Evolutionary conservation across 805 yeast genomes (phyloP).

Genomic region (Brettanomyces naardenensis): DNA sequence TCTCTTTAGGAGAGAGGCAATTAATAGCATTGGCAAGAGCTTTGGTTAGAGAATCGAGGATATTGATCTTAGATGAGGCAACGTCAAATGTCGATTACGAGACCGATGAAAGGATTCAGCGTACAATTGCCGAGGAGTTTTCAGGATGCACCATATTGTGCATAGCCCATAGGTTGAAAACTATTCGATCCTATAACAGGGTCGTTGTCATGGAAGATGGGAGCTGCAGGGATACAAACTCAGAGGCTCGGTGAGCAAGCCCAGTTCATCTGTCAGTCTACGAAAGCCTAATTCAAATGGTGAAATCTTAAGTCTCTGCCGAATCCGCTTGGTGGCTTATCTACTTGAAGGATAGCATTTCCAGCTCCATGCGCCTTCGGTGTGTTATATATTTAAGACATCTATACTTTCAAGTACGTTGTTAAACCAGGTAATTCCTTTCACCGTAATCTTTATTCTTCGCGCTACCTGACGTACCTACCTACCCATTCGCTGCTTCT

Average conservation of each 20-base stretch:
- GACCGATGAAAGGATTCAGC: conserved; percentile 59
- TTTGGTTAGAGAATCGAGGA: conserved; percentile 51
- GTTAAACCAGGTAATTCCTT: too few species aligned
- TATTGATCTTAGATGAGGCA: conserved; percentile 67
- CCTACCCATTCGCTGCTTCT: too few species aligned
- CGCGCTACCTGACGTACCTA: too few species aligned
- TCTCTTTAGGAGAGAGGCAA: conserved; percentile 68
- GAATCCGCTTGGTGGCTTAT: conserved; percentile 46
- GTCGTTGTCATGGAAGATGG: conserved; percentile 57
- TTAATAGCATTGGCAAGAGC: conserved; percentile 65
- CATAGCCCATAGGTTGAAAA: conserved; percentile 64
- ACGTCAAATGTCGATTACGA: conserved; percentile 71
- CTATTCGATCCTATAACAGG: conserved; percentile 52
- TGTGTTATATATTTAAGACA: too few species aligned
- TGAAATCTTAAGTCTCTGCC: too few species aligned
- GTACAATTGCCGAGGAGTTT: conserved; percentile 51
- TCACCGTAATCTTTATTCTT: too few species aligned
- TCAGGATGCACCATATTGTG: conserved; percentile 57
- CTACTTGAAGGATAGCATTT: conserved; percentile 33
- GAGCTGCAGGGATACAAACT: too few species aligned
- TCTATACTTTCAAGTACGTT: too few species aligned
- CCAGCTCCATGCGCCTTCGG: conserved; percentile 47
- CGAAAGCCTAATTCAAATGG: too few species aligned
- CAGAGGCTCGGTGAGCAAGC: conserved; percentile 45
- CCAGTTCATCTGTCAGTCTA: too few species aligned